Base-by-base conservation (phyloP, 371 early-diverging fungal genomes). In the Smittium mucronatum region DNA sequence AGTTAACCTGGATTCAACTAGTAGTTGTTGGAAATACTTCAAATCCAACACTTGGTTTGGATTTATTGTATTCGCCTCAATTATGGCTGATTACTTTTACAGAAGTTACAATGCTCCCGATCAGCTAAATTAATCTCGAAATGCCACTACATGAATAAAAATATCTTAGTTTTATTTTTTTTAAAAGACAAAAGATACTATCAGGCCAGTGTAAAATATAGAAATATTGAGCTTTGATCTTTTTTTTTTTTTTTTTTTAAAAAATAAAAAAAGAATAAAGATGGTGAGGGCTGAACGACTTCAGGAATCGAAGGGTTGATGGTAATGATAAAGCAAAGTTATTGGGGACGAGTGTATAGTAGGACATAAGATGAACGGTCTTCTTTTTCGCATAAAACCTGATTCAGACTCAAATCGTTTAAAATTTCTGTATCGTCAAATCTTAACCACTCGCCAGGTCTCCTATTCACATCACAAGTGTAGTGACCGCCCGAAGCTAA, bases 401-500 rank as follows among this genome's bases (percentile, higher is more conserved):
- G 93, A 61, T 91, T 89, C 31, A 82, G 77, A 58, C 83, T 87
- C 57, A 83, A 71, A 69, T 90, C 79, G 61, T 79, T 78, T 33
- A 76, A 81, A 70, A 96, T 88, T 57, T 81, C 84, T 30, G 89
- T 87, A 77, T 97, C 98, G 77, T 97, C 94, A 65, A 94, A 88
- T 69, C 87, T 90, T 66, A 93, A 84, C 97, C 96, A 97, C 76
- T 87, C 84, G 36, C 85, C 85, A 70, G 84, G 82, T 31, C 85
- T 81, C 70, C 89, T 81, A 61, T 76, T 70, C 30, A 98, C 86
- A 78, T 93, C 93, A 80, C 94, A 94, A 1, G 97, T 98, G 78
- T 98, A 98, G 75, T 98, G 98, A 2, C 98, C 98, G 47, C 94
- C 97, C 16, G 84, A 86, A 32, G 95, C 92, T 32, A 83, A 82